Evolutionary conservation across 2,329 filamentous ascomycete genomes (phyloP), one percentile per base, ranked within the genome.

Genomic region (Xylaria sp.): DNA sequence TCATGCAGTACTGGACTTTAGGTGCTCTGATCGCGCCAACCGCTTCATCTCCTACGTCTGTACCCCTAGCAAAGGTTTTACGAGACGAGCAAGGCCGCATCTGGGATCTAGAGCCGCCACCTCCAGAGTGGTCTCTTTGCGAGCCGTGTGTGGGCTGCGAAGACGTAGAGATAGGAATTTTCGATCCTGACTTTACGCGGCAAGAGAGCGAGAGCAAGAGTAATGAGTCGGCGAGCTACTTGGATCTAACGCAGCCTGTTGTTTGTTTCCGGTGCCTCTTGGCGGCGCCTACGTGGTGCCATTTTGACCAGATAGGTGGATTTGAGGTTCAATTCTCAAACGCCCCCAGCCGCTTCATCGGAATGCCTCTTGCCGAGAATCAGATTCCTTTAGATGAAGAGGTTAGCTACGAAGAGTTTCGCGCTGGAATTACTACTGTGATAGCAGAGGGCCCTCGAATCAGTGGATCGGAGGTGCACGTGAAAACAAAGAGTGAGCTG

Each of bases 261-360:
- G 41, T 64, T 20, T 64, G 61, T 50, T 48, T 64, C n/a, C 53
- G 61, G 32, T n/a, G 61, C 8, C 53, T 64, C 39, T 50, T 57
- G 20, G 61, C 61, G 32, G 52, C 53, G 20, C 53, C 61, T 15
- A 15, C 28, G 28, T 64, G 61, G 61, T 59, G 61, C 12, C 53
- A 58, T 9, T 20, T 64, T 4, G 32, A 45, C 2, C 53, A 64
- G 20, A 10, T 64, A 46, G 61, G 61, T 30, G 61, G 61, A 23
- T 63, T 63, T 15, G 61, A 63, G 32, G 52, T 63, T 4, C 28
- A 63, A 18, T 63, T 63, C 43, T 30, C 41, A 25, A 50, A 63
- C 30, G 15, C 10, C 43, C 13, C 53, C 2, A 63, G 41, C 12
- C 43, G 61, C 32, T 63, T 56, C 18, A 57, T 63, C 36, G 61